Conservation (phyloP, 1,284 basidiomycete species). For the Volvariella surrecta region DNA sequence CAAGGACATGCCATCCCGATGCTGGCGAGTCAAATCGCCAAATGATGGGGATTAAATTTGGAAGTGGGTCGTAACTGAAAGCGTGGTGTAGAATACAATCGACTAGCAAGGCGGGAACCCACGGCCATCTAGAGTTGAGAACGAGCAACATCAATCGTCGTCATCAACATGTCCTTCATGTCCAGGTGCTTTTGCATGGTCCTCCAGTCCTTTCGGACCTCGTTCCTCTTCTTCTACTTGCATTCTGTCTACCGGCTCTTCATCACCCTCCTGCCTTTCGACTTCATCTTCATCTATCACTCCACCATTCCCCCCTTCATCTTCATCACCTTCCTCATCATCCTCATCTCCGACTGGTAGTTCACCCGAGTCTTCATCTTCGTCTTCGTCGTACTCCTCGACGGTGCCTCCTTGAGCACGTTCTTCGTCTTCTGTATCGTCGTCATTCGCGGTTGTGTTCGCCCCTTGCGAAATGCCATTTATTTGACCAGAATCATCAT, state of each 20-base stretch:
- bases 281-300: conserved; percentile 21
- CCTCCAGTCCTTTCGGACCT: no score
- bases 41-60: no score
- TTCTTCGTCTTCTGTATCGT: conserved; percentile 10
- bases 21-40: no score
- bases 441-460: neutral
- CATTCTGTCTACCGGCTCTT: conserved; percentile 17
- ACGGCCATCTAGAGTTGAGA: no score
- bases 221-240: conserved; percentile 26
- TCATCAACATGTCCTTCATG: conserved; percentile 12
- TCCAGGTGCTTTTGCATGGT: no score
- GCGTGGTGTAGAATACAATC: no score
- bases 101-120: no score
- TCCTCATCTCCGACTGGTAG: no score
- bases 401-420: conserved; percentile 14
- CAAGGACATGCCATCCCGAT: no score
- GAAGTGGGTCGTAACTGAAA: no score
- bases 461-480: neutral
- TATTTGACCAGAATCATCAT: neutral
- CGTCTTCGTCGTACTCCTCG: conserved; percentile 11
- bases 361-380: conserved; percentile 9
- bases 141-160: conserved; percentile 9
- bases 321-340: conserved; percentile 21
- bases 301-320: conserved; percentile 20
- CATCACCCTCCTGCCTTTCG: conserved; percentile 21